Base-by-base conservation (phyloP, 2,329 filamentous ascomycete genomes). In the Pseudocercospora macadamiae region DNA sequence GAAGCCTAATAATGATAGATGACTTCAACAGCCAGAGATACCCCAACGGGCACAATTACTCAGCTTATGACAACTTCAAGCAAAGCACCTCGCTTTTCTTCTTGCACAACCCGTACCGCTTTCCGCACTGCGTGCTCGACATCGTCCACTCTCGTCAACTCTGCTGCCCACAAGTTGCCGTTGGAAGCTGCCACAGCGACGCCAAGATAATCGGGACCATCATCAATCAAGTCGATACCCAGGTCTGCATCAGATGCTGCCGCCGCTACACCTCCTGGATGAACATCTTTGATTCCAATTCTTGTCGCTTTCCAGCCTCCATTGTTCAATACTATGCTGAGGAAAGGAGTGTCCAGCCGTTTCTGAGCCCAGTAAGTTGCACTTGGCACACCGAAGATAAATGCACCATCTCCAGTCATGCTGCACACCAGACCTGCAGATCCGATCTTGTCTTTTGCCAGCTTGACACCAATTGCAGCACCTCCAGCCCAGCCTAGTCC, bases 271-370 rank as follows among this genome's bases (percentile, higher is more conserved):
- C 64, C 63, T 18, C 39, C 36, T 1, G 64, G 63, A 58, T 65
- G 63, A 14, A 66, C 63, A 53, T 66, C 63, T 1, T 56, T 48
- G 32, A 66, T 51, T 21, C 49, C 54, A 3, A 44, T 18, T 23
- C 58, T 55, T 12, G 62, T 63, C 2, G 62, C 65, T 36, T 63
- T 64, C 64, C 64, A 67, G 12, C 65, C 65, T 14, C 59, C 65
- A 34, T 67, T 66, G 16, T 66, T 66, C 25, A 67, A 39, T 2
- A 67, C 53, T 18, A 66, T 57, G 14, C 52, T 65, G 28, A 66
- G 25, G 34, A 64, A 61, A 12, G 65, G 63, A 21, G 54, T 58
- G 6, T 51, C 25, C 12, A 62, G 26, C 2, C 51, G 32, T 10
- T 61, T 18, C 34, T 60, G 56, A 3, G 57, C 59, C 55, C 54